A percentile compares a stretch with the other conserved stretches of the same genome.
phyloP scores from a whole-genome alignment of 2,329 filamentous ascomycete genomes.

The Dactylella cylindrospora region DNA sequence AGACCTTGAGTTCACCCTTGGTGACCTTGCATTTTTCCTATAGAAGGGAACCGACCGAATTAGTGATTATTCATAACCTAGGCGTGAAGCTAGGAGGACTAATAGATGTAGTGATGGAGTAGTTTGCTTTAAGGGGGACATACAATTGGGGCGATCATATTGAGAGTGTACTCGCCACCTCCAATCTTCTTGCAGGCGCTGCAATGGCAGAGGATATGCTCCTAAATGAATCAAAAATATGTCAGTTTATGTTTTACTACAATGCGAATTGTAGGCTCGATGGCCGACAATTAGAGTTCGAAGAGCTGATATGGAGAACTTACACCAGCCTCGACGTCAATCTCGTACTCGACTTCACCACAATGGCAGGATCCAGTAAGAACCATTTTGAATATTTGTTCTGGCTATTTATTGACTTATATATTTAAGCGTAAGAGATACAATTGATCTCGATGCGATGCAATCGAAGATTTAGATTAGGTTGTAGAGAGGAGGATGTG shows the following conservation, averaged over 20 bases:
- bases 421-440: not conserved
- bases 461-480: not conserved
- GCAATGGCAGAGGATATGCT: constrained; percentile 42
- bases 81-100: too few species aligned
- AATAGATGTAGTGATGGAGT: not conserved
- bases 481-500: too few species aligned
- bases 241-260: constrained; percentile 1
- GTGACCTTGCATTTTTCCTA: constrained; percentile 29
- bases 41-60: not conserved
- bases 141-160: constrained; percentile 27
- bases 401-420: not conserved
- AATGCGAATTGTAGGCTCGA: not conserved
- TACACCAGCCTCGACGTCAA: constrained; percentile 13
- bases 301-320: not conserved
- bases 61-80: not conserved
- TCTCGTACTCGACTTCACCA: constrained; percentile 23
- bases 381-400: constrained; percentile 10
- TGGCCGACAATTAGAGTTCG: not conserved
- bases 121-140: not conserved
- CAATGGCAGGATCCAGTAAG: constrained; percentile 33
- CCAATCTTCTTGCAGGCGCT: constrained; percentile 31
- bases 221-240: not conserved
- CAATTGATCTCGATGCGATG: not conserved
- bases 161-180: constrained; percentile 33
- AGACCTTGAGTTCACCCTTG: constrained; percentile 19